Evolutionary conservation across 1,284 basidiomycete genomes (phyloP).

Genomic region (Exobasidium rhododendri): DNA sequence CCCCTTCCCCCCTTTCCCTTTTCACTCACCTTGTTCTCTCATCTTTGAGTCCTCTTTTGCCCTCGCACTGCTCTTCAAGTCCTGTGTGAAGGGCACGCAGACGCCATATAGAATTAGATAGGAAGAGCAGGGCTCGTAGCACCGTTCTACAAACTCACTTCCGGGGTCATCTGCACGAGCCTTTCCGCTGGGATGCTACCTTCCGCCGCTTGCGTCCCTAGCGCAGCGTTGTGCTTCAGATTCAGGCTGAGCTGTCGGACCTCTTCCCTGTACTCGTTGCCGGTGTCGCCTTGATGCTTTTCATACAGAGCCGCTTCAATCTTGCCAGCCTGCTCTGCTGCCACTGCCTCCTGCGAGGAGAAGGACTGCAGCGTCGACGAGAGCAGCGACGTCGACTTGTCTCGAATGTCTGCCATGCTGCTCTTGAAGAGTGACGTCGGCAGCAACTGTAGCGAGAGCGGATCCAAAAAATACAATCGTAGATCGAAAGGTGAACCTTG

Average conservation of each 20-base stretch:
- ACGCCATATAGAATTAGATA: neutral
- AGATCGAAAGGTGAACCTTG: no score
- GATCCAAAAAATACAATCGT: no score
- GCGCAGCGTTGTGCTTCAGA: slow-evolving; percentile 1
- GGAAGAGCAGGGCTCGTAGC: no score
- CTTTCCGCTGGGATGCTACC: neutral
- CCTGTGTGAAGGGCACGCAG: neutral
- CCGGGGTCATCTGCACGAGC: neutral
- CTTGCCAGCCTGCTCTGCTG: neutral
- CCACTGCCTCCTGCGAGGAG: neutral
- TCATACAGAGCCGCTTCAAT: slow-evolving; percentile 7
- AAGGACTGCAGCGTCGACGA: neutral
- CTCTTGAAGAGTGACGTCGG: no score
- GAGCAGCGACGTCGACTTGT: neutral
- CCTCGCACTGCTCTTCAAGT: neutral
- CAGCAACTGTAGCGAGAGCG: no score
- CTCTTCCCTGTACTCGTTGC: slow-evolving; percentile 2
- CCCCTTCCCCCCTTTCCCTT: neutral
- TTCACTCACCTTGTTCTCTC: slow-evolving; percentile 4
- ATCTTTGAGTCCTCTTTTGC: neutral
- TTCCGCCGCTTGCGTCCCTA: neutral
- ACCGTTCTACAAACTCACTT: no score
- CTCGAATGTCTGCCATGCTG: slow-evolving; percentile 1
- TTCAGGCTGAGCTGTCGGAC: neutral
- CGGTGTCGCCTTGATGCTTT: slow-evolving; percentile 8